Evolutionary conservation across 2,329 filamentous ascomycete genomes (phyloP).

Genomic region (Endocalyx cinctus): DNA sequence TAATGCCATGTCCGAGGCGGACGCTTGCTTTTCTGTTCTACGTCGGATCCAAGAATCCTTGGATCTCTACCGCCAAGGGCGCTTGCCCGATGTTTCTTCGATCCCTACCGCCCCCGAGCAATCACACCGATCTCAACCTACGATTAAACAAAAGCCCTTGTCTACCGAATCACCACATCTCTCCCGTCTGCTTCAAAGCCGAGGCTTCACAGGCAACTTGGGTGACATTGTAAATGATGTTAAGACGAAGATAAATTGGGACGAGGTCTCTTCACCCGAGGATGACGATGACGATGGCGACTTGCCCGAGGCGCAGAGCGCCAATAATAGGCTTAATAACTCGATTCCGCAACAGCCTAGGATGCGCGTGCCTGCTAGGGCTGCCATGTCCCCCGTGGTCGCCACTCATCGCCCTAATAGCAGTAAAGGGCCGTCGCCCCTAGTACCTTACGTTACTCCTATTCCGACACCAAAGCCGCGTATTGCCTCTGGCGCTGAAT

Average conservation of each 20-base stretch:
- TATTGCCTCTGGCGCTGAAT: conserved; percentile 14
- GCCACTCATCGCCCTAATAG: conserved; percentile 46
- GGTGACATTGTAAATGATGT: conserved; percentile 54
- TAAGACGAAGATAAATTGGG: conserved; percentile 47
- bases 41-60: conserved; percentile 50
- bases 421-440: conserved; percentile 47
- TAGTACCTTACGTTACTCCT: conserved; percentile 36
- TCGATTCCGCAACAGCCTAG: conserved; percentile 19
- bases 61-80: conserved; percentile 46
- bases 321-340: conserved; percentile 38
- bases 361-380: conserved; percentile 57
- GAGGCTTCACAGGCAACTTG: conserved; percentile 58
- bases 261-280: conserved; percentile 44
- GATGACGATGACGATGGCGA: conserved; percentile 51
- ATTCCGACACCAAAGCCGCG: conserved; percentile 30
- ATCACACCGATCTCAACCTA: conserved; percentile 14
- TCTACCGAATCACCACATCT: conserved; percentile 62
- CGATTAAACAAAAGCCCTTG: conserved; percentile 21
- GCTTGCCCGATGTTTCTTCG: conserved; percentile 42
- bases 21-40: conserved; percentile 47
- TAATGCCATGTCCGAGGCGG: conserved; percentile 49
- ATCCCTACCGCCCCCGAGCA: conserved; percentile 33
- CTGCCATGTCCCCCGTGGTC: conserved; percentile 47
- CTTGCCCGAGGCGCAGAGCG: conserved; percentile 32
- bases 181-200: conserved; percentile 58